phyloP scores from a whole-genome alignment of 306 rosid species.

The Quercus engelmannii region DNA sequence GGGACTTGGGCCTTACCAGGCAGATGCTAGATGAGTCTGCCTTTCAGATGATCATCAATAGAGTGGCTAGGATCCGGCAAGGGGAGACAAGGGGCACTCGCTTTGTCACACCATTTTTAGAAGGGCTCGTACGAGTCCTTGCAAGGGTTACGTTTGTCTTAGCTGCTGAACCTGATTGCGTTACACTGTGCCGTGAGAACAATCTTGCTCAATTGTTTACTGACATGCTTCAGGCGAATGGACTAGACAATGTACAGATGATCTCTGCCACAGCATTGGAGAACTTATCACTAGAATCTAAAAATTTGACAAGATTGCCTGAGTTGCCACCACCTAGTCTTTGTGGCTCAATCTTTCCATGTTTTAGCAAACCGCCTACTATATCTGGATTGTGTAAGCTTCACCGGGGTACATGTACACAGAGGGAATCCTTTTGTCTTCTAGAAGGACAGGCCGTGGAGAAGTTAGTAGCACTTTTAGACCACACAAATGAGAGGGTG shows the following conservation, averaged over 20 bases:
- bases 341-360: constrained; percentile 72
- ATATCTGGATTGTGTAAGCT: constrained; percentile 72
- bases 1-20: constrained; percentile 94
- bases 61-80: constrained; percentile 62
- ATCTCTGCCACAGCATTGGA: constrained; percentile 90
- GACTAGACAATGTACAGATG: constrained; percentile 92
- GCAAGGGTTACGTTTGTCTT: constrained; percentile 74
- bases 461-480: constrained; percentile 81
- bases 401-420: constrained; percentile 76
- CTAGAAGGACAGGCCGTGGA: constrained; percentile 73
- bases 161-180: constrained; percentile 69
- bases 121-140: constrained; percentile 87
- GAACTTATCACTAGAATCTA: constrained; percentile 75
- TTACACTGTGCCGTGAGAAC: constrained; percentile 64
- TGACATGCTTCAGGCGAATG: constrained; percentile 79
- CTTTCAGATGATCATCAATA: constrained; percentile 55
- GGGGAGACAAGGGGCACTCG: constrained; percentile 80
- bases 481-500: constrained; percentile 85
- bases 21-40: constrained; percentile 93
- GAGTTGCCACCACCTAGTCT: constrained; percentile 56
- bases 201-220: constrained; percentile 67
- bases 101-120: constrained; percentile 82
- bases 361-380: constrained; percentile 57
- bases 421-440: constrained; percentile 83
- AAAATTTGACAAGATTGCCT: constrained; percentile 63